Conservation (phyloP, 192 early-diverging fungal species). For the Coemansia sp. region DNA sequence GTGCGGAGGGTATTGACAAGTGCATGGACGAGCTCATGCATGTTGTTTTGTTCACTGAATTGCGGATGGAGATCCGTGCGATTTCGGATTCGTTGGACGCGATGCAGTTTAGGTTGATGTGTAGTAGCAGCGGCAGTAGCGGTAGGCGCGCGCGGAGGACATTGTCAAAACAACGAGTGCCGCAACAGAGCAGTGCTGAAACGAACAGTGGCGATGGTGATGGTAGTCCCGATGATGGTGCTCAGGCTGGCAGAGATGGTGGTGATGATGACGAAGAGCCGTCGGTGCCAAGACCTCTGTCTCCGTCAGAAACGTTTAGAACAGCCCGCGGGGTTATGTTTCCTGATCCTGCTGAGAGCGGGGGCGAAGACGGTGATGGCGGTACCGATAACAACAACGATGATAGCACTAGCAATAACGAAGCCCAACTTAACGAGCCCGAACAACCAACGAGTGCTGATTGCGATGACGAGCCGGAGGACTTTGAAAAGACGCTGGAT, state of each 20-base stretch:
- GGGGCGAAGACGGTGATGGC: background rate
- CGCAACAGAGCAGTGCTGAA: background rate
- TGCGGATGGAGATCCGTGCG: constrained; percentile 37
- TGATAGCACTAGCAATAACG: background rate
- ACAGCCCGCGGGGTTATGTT: constrained; percentile 33
- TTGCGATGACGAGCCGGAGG: background rate
- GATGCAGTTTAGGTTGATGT: constrained; percentile 22
- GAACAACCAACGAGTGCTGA: background rate
- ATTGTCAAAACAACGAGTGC: constrained; percentile 3
- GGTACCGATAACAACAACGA: background rate
- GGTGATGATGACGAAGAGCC: background rate
- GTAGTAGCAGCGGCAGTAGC: constrained; percentile 10
- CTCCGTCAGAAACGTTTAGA: constrained; percentile 28
- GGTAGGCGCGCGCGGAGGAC: background rate
- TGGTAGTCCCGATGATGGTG: background rate
- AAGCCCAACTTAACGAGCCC: background rate
- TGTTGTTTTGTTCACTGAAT: constrained; percentile 34
- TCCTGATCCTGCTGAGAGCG: background rate
- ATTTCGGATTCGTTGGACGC: constrained; percentile 32
- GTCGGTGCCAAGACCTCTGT: constrained; percentile 14
- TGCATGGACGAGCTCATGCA: constrained; percentile 47
- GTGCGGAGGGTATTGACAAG: constrained; percentile 7
- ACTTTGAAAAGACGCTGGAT: background rate
- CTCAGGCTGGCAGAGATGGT: constrained; percentile 3
- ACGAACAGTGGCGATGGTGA: constrained; percentile 10